Evolutionary conservation across 1,284 basidiomycete genomes (phyloP), one percentile per base, ranked within the genome.

Genomic region (Irpex sp.): DNA sequence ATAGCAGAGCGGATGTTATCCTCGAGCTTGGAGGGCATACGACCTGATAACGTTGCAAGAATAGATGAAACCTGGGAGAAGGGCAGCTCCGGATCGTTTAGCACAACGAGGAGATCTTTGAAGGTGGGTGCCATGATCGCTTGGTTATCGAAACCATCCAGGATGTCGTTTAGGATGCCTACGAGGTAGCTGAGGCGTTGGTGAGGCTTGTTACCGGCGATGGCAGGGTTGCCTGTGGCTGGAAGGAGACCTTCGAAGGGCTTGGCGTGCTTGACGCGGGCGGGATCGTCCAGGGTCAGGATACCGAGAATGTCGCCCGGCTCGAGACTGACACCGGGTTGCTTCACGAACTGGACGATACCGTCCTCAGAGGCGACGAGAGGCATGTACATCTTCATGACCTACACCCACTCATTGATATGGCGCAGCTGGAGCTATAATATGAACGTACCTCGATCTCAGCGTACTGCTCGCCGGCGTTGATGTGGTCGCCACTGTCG

Each of bases 381-480:
- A 14, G 94, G 94, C 95, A 98, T 96, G 77, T 96, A 96, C 95
- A 98, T 98, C 81, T 98, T 98, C 95, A 97, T 97, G 68, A 97
- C 95, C 89, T 91, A n/a, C 23, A 33, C 33, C 6, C 18, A 39
- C 16, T 68, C 64, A 68, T 71, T 69, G 67, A 66, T 62, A 62
- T 61, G 60, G 58, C 12, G 48, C 23, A 55, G 33, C 12, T 33
- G 36, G 19, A 53, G 14, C 48, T 18, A 58, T 36, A 48, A 49
- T 47, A 59, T 55, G 35, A 8, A 55, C 79, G 59, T 67, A 91
- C 90, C 84, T 99, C 97, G 60, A 99, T 98, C 75, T 99, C 97
- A 60, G 97, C 97, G 73, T 98, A 99, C 61, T 94, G 88, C 68
- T 98, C 94, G 37, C 97, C 96, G 64, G 95, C 93, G 65, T 92